Evolutionary conservation across 164 flowering plant genomes (phyloP).

Genomic region (Akebia trifoliata): DNA sequence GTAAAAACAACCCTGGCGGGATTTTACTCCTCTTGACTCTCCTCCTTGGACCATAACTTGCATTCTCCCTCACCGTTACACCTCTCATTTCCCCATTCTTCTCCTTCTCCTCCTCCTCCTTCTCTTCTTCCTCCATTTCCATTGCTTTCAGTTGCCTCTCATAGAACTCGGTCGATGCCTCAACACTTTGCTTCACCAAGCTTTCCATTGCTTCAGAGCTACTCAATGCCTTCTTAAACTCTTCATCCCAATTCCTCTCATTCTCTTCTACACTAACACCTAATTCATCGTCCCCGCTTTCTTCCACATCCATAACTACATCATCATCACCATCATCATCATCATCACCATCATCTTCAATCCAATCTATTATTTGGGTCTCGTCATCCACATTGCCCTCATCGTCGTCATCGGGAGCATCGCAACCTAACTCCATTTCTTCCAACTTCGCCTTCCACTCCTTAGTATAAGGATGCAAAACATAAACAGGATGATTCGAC

Average conservation of each 20-base stretch:
- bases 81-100: slow-evolving; percentile 32
- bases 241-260: slow-evolving; percentile 62
- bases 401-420: slow-evolving; percentile 77
- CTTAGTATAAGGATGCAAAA: slow-evolving; percentile 88
- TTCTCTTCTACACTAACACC: slow-evolving; percentile 44
- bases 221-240: slow-evolving; percentile 61
- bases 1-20: slow-evolving; percentile 75
- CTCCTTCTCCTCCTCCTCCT: slow-evolving; percentile 7
- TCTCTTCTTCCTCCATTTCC: slow-evolving; percentile 26
- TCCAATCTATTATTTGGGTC: slow-evolving; percentile 50
- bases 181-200: slow-evolving; percentile 45
- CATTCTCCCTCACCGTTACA: slow-evolving; percentile 53
- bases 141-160: slow-evolving; percentile 38
- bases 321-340: slow-evolving; percentile 16
- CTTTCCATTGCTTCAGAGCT: slow-evolving; percentile 69
- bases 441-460: slow-evolving; percentile 96
- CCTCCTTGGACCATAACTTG: slow-evolving; percentile 53
- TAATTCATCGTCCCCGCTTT: slow-evolving; percentile 33
- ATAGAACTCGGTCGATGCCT: slow-evolving; percentile 33
- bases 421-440: slow-evolving; percentile 91
- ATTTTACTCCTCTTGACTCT: slow-evolving; percentile 64
- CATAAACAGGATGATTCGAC: slow-evolving; percentile 60
- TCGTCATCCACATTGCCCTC: slow-evolving; percentile 25
- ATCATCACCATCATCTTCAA: slow-evolving; percentile 58
- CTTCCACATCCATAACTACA: slow-evolving; percentile 27